Evolutionary conservation across 2,329 filamentous ascomycete genomes (phyloP).

Genomic region (Botrytis pseudocinerea): DNA sequence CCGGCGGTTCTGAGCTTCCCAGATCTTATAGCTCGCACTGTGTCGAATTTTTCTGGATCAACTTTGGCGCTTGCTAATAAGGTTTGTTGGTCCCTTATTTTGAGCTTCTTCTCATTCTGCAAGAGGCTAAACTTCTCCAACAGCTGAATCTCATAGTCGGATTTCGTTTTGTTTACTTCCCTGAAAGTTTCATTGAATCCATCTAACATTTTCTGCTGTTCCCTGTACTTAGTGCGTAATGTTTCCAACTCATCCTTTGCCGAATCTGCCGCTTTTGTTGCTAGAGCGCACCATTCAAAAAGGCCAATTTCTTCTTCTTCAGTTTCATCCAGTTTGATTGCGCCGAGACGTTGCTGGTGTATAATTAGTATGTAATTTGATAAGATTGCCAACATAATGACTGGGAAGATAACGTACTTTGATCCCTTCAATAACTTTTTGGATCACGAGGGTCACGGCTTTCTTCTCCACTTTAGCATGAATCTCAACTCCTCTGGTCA

Average conservation of each 20-base stretch:
- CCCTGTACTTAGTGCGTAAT: slow-evolving; percentile 45
- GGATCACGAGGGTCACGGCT: slow-evolving; percentile 61
- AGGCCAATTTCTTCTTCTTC: slow-evolving; percentile 59
- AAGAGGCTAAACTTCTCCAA: slow-evolving; percentile 69
- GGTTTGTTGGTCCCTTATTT: slow-evolving; percentile 72
- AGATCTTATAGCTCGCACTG: slow-evolving; percentile 25
- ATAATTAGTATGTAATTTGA: slow-evolving; percentile 27
- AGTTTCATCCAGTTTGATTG: slow-evolving; percentile 56
- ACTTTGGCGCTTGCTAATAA: slow-evolving; percentile 47
- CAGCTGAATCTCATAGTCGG: slow-evolving; percentile 64
- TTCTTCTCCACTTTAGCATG: slow-evolving; percentile 57
- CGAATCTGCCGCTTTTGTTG: slow-evolving; percentile 45
- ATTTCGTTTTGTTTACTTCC: slow-evolving; percentile 65
- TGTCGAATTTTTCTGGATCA: slow-evolving; percentile 32
- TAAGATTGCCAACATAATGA: background rate
- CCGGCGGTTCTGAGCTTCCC: slow-evolving; percentile 26
- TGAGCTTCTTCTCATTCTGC: slow-evolving; percentile 77
- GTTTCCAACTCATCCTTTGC: slow-evolving; percentile 27
- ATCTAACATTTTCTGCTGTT: slow-evolving; percentile 56
- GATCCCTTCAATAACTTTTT: slow-evolving; percentile 67
- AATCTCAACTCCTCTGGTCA: slow-evolving; percentile 62
- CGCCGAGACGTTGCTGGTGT: slow-evolving; percentile 66
- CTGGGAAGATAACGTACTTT: slow-evolving; percentile 51
- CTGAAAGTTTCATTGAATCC: slow-evolving; percentile 64
- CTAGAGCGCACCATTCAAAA: slow-evolving; percentile 69